Percentiles rank a stretch among this genome's conserved stretches.
phyloP scores from a whole-genome alignment of 2,329 filamentous ascomycete genomes.

The Bipolaris zeicola region DNA sequence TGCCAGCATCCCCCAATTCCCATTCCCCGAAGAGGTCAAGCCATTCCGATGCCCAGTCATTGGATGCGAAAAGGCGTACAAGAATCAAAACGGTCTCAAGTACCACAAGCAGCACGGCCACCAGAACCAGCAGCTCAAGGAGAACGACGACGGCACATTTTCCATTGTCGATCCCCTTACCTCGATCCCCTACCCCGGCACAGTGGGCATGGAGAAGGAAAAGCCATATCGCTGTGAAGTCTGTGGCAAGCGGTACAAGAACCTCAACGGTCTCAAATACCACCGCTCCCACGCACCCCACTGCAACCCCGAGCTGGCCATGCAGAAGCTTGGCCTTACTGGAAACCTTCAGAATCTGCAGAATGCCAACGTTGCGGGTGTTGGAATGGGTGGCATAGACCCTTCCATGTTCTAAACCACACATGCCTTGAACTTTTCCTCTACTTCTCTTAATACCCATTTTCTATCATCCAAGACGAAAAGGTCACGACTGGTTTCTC shows the following conservation, averaged over 20 bases:
- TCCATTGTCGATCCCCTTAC: conserved; percentile 98
- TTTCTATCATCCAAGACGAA: conserved; percentile 18
- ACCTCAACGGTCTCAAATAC: conserved; percentile 97
- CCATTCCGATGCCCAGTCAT: conserved; percentile 98
- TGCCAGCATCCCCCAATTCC: conserved; percentile 48
- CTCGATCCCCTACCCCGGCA: conserved; percentile 90
- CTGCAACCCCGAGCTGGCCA: conserved; percentile 82
- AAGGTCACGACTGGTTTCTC: conserved; percentile 27
- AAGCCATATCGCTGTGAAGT: conserved; percentile 98
- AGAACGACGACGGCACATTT: conserved; percentile 96
- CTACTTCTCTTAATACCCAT: conserved; percentile 32
- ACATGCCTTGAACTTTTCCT: conserved; percentile 10
- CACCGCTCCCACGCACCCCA: conserved; percentile 74
- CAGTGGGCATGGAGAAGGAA: conserved; percentile 99
- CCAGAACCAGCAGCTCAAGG: conserved; percentile 93
- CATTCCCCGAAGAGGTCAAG: conserved; percentile 82
- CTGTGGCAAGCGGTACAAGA: conserved; percentile 99
- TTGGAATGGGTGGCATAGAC: conserved; percentile 62
- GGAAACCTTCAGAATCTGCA: conserved; percentile 49
- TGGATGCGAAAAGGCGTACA: conserved; percentile 98
- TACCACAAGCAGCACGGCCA: conserved; percentile 89
- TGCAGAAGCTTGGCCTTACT: conserved; percentile 51
- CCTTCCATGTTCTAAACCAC: conserved; percentile 54
- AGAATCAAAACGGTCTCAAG: conserved; percentile 98
- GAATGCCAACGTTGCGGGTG: conserved; percentile 56